These are phyloP conservation scores for Ophiostoma montium DNA, from an alignment of 2,329 filamentous ascomycete species.

Conservation along the genomic window DNA sequence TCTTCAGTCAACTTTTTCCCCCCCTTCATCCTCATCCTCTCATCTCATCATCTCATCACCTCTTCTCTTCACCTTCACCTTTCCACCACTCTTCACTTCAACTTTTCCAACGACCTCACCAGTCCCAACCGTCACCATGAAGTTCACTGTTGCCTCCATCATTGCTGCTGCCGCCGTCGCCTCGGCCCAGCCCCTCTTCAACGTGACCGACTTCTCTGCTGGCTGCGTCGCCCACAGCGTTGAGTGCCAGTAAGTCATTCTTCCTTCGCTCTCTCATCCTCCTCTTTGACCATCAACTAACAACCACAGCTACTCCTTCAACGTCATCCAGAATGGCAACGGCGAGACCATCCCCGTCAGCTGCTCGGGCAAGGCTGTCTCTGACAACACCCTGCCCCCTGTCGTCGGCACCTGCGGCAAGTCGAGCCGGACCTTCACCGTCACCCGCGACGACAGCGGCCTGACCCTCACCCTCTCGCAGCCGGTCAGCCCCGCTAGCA, in stretches of 20 bases:
- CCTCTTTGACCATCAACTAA: not conserved
- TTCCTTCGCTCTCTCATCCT: not conserved
- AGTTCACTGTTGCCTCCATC: not conserved
- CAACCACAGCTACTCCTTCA: not conserved
- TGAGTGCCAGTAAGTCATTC: not conserved
- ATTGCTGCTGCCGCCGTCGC: not conserved
- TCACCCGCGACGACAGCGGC: not conserved
- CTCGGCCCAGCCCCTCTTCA: not conserved
- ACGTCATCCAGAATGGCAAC: not conserved
- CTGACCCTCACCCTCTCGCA: not conserved
- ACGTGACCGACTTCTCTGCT: not conserved
- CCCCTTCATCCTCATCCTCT: too few species aligned
- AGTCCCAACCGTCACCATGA: not conserved
- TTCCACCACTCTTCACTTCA: too few species aligned
- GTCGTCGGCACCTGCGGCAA: not conserved
- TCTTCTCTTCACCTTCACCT: too few species aligned
- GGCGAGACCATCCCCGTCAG: not conserved
- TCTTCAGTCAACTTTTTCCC: not conserved
- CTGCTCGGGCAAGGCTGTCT: not conserved
- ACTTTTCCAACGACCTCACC: too few species aligned
- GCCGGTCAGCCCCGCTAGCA: not conserved
- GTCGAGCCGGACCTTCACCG: not conserved
- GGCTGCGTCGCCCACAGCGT: not conserved
- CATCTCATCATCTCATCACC: not conserved
- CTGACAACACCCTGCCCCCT: not conserved